Percentiles rank a stretch among this genome's conserved stretches.
phyloP scores from a whole-genome alignment of 257 asterid genomes.

The Gentiana straminea region DNA sequence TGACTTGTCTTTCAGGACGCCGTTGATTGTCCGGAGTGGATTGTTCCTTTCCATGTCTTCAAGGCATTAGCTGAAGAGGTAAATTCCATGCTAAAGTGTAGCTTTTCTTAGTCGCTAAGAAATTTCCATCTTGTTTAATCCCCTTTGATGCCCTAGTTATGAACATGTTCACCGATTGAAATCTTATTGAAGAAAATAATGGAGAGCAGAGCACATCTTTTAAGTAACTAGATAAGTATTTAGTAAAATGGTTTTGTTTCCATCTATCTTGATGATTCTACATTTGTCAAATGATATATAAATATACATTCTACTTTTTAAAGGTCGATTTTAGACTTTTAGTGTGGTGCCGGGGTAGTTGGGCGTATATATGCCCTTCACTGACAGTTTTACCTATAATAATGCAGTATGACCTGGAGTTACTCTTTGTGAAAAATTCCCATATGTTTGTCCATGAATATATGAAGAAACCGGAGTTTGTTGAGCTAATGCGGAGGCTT shows the following conservation, averaged over 20 bases:
- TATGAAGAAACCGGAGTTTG: slow-evolving; percentile 70
- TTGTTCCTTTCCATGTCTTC: slow-evolving; percentile 83
- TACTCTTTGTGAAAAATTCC: slow-evolving; percentile 70
- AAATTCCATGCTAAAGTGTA: slow-evolving; percentile 6
- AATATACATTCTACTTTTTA: not conserved
- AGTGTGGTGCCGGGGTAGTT: no score
- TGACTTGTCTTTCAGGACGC: slow-evolving; percentile 58
- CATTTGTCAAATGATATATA: not conserved
- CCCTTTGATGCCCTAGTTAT: not conserved
- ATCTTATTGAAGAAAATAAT: not conserved
- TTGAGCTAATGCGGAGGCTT: slow-evolving; percentile 89
- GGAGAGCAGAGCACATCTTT: not conserved
- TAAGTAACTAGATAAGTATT: not conserved
- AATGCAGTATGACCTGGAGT: slow-evolving; percentile 71
- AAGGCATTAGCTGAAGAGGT: slow-evolving; percentile 96
- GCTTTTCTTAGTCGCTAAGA: not conserved
- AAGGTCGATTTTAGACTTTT: not conserved
- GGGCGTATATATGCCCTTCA: no score
- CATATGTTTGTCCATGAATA: slow-evolving; percentile 86
- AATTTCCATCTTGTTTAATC: not conserved
- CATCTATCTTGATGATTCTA: not conserved
- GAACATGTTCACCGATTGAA: no score
- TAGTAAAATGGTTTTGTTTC: not conserved
- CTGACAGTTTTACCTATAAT: not conserved
- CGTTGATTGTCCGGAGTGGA: slow-evolving; percentile 98